Evolutionary conservation across 768 basidiomycete genomes (phyloP).

Genomic region (Mycena capillaripes): DNA sequence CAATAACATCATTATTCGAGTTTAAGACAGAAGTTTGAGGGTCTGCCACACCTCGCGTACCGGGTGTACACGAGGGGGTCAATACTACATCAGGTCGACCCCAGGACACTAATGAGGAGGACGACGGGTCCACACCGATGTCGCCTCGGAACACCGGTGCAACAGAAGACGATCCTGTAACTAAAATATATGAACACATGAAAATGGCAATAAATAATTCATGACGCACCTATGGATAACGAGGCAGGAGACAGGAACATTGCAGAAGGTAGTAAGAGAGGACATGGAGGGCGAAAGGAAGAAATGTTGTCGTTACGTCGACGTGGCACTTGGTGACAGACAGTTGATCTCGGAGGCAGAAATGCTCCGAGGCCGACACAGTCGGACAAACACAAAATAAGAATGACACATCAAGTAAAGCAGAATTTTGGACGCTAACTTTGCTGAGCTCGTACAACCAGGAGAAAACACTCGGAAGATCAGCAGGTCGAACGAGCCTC

Average conservation of each 20-base stretch:
- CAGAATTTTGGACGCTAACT: background rate
- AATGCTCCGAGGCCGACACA: background rate
- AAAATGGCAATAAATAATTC: background rate
- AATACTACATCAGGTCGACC: too few relatives aligned
- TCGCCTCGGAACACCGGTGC: too few relatives aligned
- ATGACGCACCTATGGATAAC: constrained; percentile 2
- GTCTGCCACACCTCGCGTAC: background rate
- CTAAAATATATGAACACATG: background rate
- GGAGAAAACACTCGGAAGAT: background rate
- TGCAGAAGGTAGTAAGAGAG: background rate
- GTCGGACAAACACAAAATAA: background rate
- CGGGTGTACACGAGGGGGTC: background rate
- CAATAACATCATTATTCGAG: background rate
- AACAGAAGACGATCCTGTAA: constrained; percentile 11
- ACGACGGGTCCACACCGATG: too few relatives aligned
- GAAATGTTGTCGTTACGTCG: background rate
- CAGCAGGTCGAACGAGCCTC: background rate
- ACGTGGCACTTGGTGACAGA: background rate
- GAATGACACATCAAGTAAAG: background rate
- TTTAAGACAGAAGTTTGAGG: background rate
- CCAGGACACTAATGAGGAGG: too few relatives aligned
- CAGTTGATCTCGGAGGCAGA: background rate
- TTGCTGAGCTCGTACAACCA: background rate
- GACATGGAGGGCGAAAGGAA: background rate
- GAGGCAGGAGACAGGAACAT: background rate